Percentiles rank a stretch among this genome's conserved stretches.
Evolutionary conservation across 768 basidiomycete species (phyloP).

Genomic region (Leccinum sublutescens): DNA sequence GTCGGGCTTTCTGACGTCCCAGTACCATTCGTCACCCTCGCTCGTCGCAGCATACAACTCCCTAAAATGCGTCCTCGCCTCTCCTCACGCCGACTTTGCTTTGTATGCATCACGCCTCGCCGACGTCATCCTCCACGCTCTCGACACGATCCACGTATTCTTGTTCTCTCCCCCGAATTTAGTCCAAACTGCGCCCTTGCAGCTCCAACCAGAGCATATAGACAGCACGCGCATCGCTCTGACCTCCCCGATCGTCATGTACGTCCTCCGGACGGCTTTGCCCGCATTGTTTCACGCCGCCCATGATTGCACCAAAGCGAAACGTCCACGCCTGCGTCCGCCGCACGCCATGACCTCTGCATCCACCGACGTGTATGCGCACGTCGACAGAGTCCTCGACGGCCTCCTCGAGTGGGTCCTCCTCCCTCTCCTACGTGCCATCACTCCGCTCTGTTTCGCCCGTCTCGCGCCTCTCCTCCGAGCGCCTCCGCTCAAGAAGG

Average conservation of each 20-base stretch:
- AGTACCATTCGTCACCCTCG: constrained; percentile 24
- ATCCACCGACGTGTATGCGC: neutral
- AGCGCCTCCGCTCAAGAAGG: constrained; percentile 6
- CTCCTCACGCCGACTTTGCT: constrained; percentile 4
- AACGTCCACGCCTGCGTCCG: constrained; percentile 9
- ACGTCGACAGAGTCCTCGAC: constrained; percentile 16
- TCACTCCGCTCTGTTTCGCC: constrained; percentile 20
- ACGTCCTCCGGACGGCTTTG: constrained; percentile 21
- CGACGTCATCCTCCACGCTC: constrained; percentile 19
- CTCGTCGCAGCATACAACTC: constrained; percentile 22
- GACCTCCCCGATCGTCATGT: constrained; percentile 24
- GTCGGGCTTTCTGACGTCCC: constrained; percentile 19
- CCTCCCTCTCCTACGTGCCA: constrained; percentile 18
- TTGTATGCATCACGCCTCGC: constrained; percentile 13
- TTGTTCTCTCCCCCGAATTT: constrained; percentile 14
- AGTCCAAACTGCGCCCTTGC: neutral
- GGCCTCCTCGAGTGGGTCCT: constrained; percentile 21
- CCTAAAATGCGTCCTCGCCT: constrained; percentile 18
- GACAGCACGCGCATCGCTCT: constrained; percentile 20
- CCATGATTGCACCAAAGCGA: constrained; percentile 12
- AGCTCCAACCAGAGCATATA: constrained; percentile 10
- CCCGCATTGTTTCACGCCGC: constrained; percentile 13
- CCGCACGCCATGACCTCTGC: neutral
- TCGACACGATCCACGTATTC: constrained; percentile 19
- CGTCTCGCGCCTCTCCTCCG: constrained; percentile 15